A percentile compares a stretch with the other conserved stretches of the same genome.
phyloP scores from a whole-genome alignment of 2,329 filamentous ascomycete genomes.

The Pezicula carpinea region DNA sequence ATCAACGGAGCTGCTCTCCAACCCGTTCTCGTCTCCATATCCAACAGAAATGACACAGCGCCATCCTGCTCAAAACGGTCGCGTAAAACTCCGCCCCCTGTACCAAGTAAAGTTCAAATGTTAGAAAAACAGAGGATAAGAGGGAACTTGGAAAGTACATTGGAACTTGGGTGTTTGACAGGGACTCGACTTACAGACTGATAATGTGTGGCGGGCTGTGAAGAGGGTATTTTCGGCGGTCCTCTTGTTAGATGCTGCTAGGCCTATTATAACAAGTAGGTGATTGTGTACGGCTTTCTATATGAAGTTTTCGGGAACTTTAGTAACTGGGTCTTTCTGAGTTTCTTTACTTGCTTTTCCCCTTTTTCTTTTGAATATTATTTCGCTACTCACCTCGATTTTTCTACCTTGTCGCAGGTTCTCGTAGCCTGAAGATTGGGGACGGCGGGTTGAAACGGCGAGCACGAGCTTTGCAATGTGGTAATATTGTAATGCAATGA shows the following conservation, averaged over 20 bases:
- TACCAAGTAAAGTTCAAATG: neutral
- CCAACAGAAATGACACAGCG: neutral
- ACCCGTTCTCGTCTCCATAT: neutral
- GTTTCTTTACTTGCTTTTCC: no score
- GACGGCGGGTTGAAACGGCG: neutral
- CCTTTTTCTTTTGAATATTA: no score
- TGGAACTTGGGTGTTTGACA: no score
- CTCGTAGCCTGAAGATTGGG: neutral
- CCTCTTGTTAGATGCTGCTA: neutral
- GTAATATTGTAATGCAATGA: neutral
- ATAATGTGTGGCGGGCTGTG: neutral
- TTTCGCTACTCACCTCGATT: neutral
- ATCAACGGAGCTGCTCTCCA: neutral
- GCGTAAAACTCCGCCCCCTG: neutral
- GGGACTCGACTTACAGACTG: neutral
- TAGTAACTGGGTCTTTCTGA: no score
- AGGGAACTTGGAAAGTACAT: no score
- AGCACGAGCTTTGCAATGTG: neutral
- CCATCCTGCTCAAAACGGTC: neutral
- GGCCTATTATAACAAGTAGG: neutral
- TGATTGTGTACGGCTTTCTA: neutral
- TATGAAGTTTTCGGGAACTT: no score
- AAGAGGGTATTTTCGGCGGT: neutral
- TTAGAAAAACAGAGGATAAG: no score
- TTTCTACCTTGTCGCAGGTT: neutral